Percentiles rank a stretch among this genome's conserved stretches.
Evolutionary conservation across 441 rosid genomes (phyloP).

Genomic region (Sinapis alba): DNA sequence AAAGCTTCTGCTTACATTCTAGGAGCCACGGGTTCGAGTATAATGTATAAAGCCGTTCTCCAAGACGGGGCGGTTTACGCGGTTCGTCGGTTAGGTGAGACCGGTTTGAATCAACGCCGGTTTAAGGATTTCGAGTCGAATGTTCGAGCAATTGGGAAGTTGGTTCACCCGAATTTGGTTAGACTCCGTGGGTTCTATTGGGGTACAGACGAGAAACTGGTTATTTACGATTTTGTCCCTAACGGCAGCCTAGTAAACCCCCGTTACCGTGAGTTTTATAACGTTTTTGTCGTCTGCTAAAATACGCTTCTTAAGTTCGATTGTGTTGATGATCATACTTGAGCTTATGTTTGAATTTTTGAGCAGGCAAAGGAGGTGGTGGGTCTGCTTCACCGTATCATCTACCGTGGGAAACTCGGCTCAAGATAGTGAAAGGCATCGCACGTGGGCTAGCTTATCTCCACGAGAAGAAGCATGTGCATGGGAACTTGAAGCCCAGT

Average conservation of each 20-base stretch:
- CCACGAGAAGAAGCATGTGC: slow-evolving; percentile 89
- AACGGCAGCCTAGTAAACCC: slow-evolving; percentile 91
- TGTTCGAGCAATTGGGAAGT: slow-evolving; percentile 71
- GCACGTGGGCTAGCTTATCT: slow-evolving; percentile 82
- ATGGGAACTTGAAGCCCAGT: slow-evolving; percentile 82
- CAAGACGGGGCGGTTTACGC: slow-evolving; percentile 78
- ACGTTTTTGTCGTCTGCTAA: neutral
- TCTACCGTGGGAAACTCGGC: slow-evolving; percentile 81
- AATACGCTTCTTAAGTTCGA: neutral
- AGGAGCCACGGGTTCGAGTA: slow-evolving; percentile 88
- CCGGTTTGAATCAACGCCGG: slow-evolving; percentile 69
- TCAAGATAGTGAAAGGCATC: slow-evolving; percentile 72
- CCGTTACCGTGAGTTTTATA: slow-evolving; percentile 66
- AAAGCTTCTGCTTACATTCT: slow-evolving; percentile 82
- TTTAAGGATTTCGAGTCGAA: slow-evolving; percentile 80
- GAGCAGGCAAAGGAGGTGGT: slow-evolving; percentile 68
- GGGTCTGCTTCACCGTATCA: slow-evolving; percentile 64
- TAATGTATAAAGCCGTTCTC: slow-evolving; percentile 85
- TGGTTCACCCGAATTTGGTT: slow-evolving; percentile 86
- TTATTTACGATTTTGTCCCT: slow-evolving; percentile 85
- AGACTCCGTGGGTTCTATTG: slow-evolving; percentile 84
- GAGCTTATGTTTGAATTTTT: neutral
- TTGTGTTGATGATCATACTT: neutral
- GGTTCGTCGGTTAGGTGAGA: slow-evolving; percentile 82
- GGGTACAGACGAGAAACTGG: slow-evolving; percentile 82